Conservation (phyloP, 768 basidiomycete genomes). For the Arthromyces matolae region DNA sequence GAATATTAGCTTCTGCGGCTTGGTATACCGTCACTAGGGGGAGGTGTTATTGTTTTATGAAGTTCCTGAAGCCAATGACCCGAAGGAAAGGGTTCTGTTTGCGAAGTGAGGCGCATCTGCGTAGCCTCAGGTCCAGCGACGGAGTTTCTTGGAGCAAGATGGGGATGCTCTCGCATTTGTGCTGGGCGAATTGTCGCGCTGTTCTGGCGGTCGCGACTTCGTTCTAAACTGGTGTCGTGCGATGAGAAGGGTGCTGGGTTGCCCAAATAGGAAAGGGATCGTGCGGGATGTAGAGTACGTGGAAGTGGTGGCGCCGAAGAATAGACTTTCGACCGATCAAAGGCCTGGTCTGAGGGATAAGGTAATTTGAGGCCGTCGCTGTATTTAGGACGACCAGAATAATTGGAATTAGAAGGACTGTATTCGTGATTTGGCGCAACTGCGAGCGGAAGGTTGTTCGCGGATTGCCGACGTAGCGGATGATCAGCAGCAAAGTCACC, state of each 20-base stretch:
- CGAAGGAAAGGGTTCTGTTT: neutral
- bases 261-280: conserved; percentile 16
- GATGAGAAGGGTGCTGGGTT: conserved; percentile 15
- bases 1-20: too few relatives aligned
- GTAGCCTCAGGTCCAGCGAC: too few relatives aligned
- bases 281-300: neutral
- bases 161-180: too few relatives aligned
- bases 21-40: too few relatives aligned
- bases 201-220: neutral
- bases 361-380: conserved; percentile 1
- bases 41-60: too few relatives aligned
- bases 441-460: neutral
- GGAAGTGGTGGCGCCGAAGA: neutral
- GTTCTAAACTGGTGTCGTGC: neutral
- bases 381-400: neutral
- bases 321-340: conserved; percentile 2
- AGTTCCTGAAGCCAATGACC: neutral
- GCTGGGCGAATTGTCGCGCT: neutral
- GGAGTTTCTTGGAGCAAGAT: too few relatives aligned
- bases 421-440: conserved; percentile 1
- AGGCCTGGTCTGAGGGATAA: too few relatives aligned
- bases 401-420: neutral
- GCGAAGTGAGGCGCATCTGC: neutral
- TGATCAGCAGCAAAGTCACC: neutral
- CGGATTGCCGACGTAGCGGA: neutral